Evolutionary conservation across 1,284 basidiomycete species (phyloP), one percentile per base, ranked within the genome.

Genomic region (Leucoagaricus sp.): DNA sequence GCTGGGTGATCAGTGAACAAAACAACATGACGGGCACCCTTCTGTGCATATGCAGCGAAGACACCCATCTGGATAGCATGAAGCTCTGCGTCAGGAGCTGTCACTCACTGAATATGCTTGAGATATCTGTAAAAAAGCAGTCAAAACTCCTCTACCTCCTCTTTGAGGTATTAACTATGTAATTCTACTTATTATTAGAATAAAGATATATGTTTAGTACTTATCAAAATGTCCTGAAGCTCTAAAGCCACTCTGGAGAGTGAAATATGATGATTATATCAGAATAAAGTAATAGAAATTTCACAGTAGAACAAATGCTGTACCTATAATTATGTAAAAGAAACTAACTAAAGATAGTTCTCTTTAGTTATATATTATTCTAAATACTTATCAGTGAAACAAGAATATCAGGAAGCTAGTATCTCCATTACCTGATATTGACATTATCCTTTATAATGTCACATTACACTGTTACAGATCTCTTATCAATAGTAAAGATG

Each of bases 91-190:
- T n/a, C n/a, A n/a, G n/a, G n/a, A n/a, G n/a, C n/a, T n/a, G n/a
- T n/a, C n/a, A n/a, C 44, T 60, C 4, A 40, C 34, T 19, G 55
- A 61, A 0, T 33, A 63, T 0, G 65, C 64, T 0, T 38, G 58
- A n/a, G 60, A 58, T 0, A 33, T 68, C 0, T 70, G 66, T 19
- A 46, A 50, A 0, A 52, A 58, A 13, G 63, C 61, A 0, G 59
- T 60, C 1, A 57, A 63, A 1, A 70, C 64, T 0, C 49, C 45
- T n/a, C 25, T 71, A 33, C 69, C 69, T 1, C 70, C 65, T 0
- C 29, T 69, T 0, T 33, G 58, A 0, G 64, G 31, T 0, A 68
- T 72, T 3, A 72, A 72, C 40, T 68, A 72, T 53, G 10, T n/a
- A 0, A 69, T 71, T 0, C 69, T 66, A 0, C 10, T 72, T 1